Percentiles rank a stretch among this genome's conserved stretches.
Evolutionary conservation across 805 yeast genomes (phyloP).

Genomic region (Schwanniomyces pseudopolymorphus): DNA sequence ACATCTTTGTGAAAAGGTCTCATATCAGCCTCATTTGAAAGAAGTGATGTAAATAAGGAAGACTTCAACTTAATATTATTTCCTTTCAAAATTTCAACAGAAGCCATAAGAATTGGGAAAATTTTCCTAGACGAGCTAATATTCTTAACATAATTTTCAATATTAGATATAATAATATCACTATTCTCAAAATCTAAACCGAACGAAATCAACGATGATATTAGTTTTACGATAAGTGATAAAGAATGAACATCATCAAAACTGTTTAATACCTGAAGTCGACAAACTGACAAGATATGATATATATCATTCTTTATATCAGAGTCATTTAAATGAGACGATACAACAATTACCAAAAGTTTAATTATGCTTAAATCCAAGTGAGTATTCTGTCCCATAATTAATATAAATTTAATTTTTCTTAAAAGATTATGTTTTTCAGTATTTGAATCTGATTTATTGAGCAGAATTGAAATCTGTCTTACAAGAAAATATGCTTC

Average conservation of each 20-base stretch:
- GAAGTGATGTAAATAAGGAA: conserved; percentile 10
- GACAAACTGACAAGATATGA: conserved; percentile 17
- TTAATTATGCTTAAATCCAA: conserved; percentile 14
- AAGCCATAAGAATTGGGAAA: conserved; percentile 2
- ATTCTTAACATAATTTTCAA: conserved; percentile 2
- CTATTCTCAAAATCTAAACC: not conserved
- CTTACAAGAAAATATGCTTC: conserved; percentile 37
- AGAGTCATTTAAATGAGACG: conserved; percentile 16
- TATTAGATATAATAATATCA: not conserved
- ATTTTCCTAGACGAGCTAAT: not conserved
- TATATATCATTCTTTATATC: conserved; percentile 23
- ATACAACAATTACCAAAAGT: conserved; percentile 17
- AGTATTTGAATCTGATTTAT: conserved; percentile 15
- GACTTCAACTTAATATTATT: not conserved
- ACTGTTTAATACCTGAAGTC: conserved; percentile 3
- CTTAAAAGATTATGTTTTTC: conserved; percentile 28
- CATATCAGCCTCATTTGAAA: conserved; percentile 10
- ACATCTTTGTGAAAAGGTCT: not conserved
- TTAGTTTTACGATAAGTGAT: conserved; percentile 9
- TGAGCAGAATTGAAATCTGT: conserved; percentile 25
- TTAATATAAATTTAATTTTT: conserved; percentile 35
- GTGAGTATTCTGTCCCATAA: conserved; percentile 19
- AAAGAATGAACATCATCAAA: conserved; percentile 3
- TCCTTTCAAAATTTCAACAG: not conserved
- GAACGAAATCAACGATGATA: conserved; percentile 6